Evolutionary conservation across 2,329 filamentous ascomycete genomes (phyloP), one percentile per base, ranked within the genome.

Genomic region (Graphium sp.): DNA sequence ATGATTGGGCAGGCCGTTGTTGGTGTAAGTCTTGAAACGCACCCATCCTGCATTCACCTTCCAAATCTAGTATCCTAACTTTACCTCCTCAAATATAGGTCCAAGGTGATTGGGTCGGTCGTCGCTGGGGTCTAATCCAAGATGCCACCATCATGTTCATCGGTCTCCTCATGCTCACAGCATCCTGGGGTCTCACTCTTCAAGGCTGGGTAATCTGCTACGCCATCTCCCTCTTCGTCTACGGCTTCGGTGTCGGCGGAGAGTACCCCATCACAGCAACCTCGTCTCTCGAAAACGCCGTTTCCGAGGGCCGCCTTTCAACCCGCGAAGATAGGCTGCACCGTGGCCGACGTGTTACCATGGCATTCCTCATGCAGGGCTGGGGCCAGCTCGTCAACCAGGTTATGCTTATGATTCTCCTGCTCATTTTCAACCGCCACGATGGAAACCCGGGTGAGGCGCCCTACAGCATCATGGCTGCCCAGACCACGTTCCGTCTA

Each of bases 201-300:
- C 75, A 95, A 45, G 85, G 85, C 42, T 95, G 87, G 87, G 80
- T 95, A 33, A 92, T 94, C 46, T 93, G 84, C 65, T 95, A 95
- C 50, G 80, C 78, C 35, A 92, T 81, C 79, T 82, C 82, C 22
- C 67, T 95, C 21, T 93, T 94, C 63, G 81, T 95, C 60, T 59
- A 59, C 45, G 55, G 58, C 32, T 56, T 71, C 28, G 70, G 68
- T 37, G 70, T 74, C 31, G 82, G 83, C 42, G 84, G 84, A 40
- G 85, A 93, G 56, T 94, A 95, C 48, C 87, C 87, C 37, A 94
- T 94, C 66, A 95, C 87, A 19, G 87, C 87, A 12, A 94, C 87
- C 9, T 84, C 82, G 7, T 85, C 84, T 34, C 92, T 95, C 73
- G 84, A 93, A 51, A 83, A 85, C 44, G 78, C 82, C 11, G 77